These are phyloP conservation scores for Pseudotsuga menziesii DNA, from an alignment of 75 land plant genomes.

Conservation along the genomic window DNA sequence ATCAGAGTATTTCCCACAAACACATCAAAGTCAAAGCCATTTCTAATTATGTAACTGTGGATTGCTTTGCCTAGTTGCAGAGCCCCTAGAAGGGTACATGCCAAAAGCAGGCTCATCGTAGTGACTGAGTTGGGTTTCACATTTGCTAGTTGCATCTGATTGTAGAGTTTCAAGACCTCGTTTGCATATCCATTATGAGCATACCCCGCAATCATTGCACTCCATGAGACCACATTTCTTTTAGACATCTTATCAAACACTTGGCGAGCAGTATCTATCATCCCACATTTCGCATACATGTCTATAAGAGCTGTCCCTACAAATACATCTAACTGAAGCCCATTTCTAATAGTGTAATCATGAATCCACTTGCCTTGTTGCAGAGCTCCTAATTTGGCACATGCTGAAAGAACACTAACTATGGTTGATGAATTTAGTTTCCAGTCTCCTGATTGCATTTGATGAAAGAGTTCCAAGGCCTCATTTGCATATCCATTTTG, in stretches of 20 bases:
- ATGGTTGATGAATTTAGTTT: not conserved
- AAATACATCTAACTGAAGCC: slow-evolving; percentile 5
- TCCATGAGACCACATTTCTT: slow-evolving; percentile 15
- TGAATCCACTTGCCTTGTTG: slow-evolving; percentile 13
- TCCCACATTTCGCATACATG: slow-evolving; percentile 19
- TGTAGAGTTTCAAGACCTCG: slow-evolving; percentile 8
- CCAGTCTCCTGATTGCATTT: slow-evolving; percentile 3
- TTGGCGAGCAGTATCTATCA: slow-evolving; percentile 7
- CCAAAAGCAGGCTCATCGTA: slow-evolving; percentile 14
- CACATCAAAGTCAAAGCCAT: slow-evolving; percentile 15
- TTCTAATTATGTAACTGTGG: slow-evolving; percentile 9
- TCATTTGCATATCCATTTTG: slow-evolving; percentile 12
- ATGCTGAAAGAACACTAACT: slow-evolving; percentile 12
- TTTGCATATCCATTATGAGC: not conserved
- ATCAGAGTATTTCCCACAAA: slow-evolving; percentile 12
- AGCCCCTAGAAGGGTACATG: slow-evolving; percentile 17
- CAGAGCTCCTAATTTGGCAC: slow-evolving; percentile 5
- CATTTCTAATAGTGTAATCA: slow-evolving; percentile 5
- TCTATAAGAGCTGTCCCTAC: slow-evolving; percentile 20
- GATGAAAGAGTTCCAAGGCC: slow-evolving; percentile 8
- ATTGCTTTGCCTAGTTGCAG: slow-evolving; percentile 15
- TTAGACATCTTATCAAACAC: slow-evolving; percentile 9
- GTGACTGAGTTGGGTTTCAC: slow-evolving; percentile 20
- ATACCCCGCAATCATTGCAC: slow-evolving; percentile 15
- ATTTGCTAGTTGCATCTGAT: slow-evolving; percentile 8